Evolutionary conservation across 2,329 filamentous ascomycete species (phyloP), one percentile per base, ranked within the genome.

Genomic region (Talaromyces sp.): DNA sequence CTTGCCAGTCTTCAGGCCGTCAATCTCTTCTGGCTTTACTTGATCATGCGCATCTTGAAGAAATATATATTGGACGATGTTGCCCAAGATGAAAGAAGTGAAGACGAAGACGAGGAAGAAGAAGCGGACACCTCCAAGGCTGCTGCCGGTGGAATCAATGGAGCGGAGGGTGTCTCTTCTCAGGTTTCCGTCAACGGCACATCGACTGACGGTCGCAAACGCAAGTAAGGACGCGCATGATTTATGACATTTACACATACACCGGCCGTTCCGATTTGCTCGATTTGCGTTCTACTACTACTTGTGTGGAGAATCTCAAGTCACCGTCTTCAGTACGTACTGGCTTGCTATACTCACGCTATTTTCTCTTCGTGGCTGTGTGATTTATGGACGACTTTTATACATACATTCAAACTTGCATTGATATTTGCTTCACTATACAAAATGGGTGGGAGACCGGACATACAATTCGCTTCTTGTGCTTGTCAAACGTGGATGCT

Each of bases 21-120:
- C 34, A 82, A 82, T 51, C 72, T 82, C 58, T 80, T 82, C 66
- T 82, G 80, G 77, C 74, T 83, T 19, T 80, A 76, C 68, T 71
- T 81, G 65, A 81, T 82, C 61, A 70, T 81, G 59, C 77, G 78
- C 67, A 78, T 82, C 60, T 69, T 80, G 40, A 73, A 76, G 67
- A 80, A 79, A 70, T 80, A 81, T 65, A 68, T 79, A 38, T 76
- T 79, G 68, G 76, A 71, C 69, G 77, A 73, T 56, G 70, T 79
- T 22, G 70, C 56, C 22, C 75, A 75, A 66, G 80, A 82, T 62
- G 80, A 82, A 68, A 72, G 80, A 67, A 82, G 80, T 67, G 80
- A 82, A 1, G 75, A 81, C 36, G 80, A 82, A 67, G 78, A 79
- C n/a, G 76, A 79, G 7, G 78, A 79, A 8, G 75, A 79, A 56